These are phyloP conservation scores for Zygosaccharomyces lentus DNA, from an alignment of 805 yeast genomes.

Conservation along the genomic window DNA sequence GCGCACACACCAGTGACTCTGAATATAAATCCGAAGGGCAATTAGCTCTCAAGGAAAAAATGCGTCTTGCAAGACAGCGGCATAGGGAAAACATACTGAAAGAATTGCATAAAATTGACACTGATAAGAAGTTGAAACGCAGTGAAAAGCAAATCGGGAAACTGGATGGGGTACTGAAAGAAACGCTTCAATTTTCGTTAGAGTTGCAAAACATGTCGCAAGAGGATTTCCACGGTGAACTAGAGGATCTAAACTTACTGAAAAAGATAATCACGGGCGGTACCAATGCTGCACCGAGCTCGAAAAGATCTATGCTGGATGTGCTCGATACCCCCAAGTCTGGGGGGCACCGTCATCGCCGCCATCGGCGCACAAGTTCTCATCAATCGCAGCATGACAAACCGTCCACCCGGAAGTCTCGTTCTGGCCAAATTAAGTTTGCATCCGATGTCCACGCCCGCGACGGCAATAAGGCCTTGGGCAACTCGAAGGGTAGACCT, in stretches of 20 bases:
- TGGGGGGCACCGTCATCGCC: conserved; percentile 6
- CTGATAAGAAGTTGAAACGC: conserved; percentile 3
- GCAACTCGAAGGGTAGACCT: conserved; percentile 10
- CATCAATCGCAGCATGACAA: neutral
- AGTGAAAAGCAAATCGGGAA: conserved; percentile 10
- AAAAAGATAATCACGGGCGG: conserved; percentile 30
- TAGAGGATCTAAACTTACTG: conserved; percentile 7
- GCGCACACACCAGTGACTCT: neutral
- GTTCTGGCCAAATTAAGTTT: conserved; percentile 24
- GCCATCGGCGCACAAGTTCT: conserved; percentile 2
- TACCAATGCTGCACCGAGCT: conserved; percentile 7
- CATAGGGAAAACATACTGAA: conserved; percentile 18
- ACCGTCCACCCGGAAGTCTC: conserved; percentile 8
- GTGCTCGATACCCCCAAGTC: conserved; percentile 15
- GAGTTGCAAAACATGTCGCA: conserved; percentile 24
- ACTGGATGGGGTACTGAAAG: conserved; percentile 22
- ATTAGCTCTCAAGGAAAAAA: conserved; percentile 15
- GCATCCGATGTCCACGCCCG: conserved; percentile 22
- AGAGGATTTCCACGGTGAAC: conserved; percentile 10
- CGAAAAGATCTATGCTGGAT: conserved; percentile 25
- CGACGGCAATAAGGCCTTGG: conserved; percentile 25
- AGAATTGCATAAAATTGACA: conserved; percentile 13
- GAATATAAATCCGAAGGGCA: conserved; percentile 21
- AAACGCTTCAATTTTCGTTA: conserved; percentile 23
- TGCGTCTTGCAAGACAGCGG: conserved; percentile 18